Base-by-base conservation (phyloP, 1,139 yeast species). In the Saccharomyces hybrid region DNA sequence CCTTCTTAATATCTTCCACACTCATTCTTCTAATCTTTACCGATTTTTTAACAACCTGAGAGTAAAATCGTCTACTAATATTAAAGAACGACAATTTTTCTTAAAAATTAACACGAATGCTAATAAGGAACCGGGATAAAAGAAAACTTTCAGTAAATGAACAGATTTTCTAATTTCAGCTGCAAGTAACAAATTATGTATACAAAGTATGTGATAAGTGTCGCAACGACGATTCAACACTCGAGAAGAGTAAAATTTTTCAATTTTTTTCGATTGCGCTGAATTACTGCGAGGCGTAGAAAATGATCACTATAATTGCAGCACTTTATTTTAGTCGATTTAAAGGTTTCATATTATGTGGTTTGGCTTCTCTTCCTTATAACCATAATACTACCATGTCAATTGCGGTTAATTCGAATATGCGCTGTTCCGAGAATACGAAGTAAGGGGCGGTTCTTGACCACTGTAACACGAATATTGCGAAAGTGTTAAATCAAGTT, bases 1-100 rank as follows among this genome's bases (percentile, higher is more conserved):
- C 83, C 56, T 60, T 59, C 50, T 61, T 55, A 32, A 67, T 56
- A 51, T 68, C 70, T 54, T 64, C 66, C 49, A 61, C 63, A 55
- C 68, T 66, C 72, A 68, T 69, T 52, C 57, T 62, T 41, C 50
- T 60, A 26, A 66, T 60, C 44, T 59, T 60, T 13, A 63, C 66
- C 48, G 71, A 59, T 54, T 61, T 65, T 56, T 65, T 68, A 41
- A 54, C 56, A 41, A 59, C 51, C 54, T 60, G 66, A 47, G 69
- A 59, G 55, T 60, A 65, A 53, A 63, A 61, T 53, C 70, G 60
- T 57, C 55, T 63, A 49, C 56, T 48, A 49, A 60, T 58, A 52
- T 53, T 57, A 28, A 59, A 52, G 49, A 60, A 55, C 64, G 63
- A 61, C 71, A 66, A 58, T 59, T 61, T 65, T 55, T 38, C 44